Percentiles rank a stretch among this genome's conserved stretches.
These are phyloP conservation scores for Acacia confusa DNA, from an alignment of 306 rosid species.

Conservation along the genomic window DNA sequence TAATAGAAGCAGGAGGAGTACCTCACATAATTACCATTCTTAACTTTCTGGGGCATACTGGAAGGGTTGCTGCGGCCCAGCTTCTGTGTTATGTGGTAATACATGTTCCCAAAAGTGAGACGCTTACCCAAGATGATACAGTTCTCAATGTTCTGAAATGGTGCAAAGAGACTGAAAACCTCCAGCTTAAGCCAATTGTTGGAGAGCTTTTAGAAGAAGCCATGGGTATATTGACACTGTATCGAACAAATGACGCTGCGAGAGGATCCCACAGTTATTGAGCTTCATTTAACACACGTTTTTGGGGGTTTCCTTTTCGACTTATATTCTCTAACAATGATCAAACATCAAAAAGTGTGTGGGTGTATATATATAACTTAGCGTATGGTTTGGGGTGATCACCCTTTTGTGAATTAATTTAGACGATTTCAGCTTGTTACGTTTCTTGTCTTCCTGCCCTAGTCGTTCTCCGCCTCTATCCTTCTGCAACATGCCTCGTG, in stretches of 20 bases:
- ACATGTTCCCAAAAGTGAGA: slow-evolving; percentile 59
- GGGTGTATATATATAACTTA: background rate
- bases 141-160: slow-evolving; percentile 54
- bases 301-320: background rate
- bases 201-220: slow-evolving; percentile 49
- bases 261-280: slow-evolving; percentile 49
- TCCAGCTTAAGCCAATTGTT: slow-evolving; percentile 34
- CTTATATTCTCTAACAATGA: background rate
- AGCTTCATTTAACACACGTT: background rate
- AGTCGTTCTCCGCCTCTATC: background rate
- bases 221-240: slow-evolving; percentile 52
- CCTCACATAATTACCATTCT: slow-evolving; percentile 51
- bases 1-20: slow-evolving; percentile 54
- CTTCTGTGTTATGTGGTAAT: slow-evolving; percentile 45
- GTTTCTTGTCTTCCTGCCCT: background rate
- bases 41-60: slow-evolving; percentile 45
- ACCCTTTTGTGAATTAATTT: background rate
- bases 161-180: slow-evolving; percentile 35
- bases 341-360: background rate
- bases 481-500: background rate
- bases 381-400: background rate
- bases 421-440: background rate
- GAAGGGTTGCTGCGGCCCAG: slow-evolving; percentile 41
- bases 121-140: slow-evolving; percentile 48
- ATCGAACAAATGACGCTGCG: slow-evolving; percentile 53